Percentiles rank a stretch among this genome's conserved stretches.
Conservation (phyloP, 176 grass and related monocot genomes). For the Poa pratensis region DNA sequence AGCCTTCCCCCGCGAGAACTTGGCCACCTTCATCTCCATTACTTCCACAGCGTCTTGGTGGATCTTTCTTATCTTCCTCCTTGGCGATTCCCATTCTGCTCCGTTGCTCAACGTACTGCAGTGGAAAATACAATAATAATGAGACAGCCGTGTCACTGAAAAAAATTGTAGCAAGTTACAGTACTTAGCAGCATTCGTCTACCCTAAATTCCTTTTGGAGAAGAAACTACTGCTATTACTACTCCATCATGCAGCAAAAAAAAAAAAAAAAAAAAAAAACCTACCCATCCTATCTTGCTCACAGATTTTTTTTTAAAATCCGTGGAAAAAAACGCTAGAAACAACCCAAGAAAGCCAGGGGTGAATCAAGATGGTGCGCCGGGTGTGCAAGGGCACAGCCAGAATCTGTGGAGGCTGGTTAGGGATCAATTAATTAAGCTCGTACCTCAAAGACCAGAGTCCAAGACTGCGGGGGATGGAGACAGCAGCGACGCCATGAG, state of each 20-base stretch:
- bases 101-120: background rate
- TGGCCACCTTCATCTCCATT: constrained; percentile 66
- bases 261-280: background rate
- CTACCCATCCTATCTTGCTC: too few relatives aligned
- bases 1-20: constrained; percentile 70
- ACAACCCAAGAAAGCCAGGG: too few relatives aligned
- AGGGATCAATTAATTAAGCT: too few relatives aligned
- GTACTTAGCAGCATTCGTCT: background rate
- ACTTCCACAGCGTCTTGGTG: constrained; percentile 54
- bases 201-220: background rate
- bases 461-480: too few relatives aligned
- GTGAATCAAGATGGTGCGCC: too few relatives aligned
- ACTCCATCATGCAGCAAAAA: background rate
- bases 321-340: too few relatives aligned
- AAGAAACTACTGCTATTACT: background rate
- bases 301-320: too few relatives aligned
- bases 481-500: too few relatives aligned
- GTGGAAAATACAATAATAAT: background rate
- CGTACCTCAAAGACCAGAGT: too few relatives aligned
- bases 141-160: too few relatives aligned
- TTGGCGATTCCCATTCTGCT: constrained; percentile 2
- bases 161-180: background rate
- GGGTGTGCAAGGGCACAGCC: too few relatives aligned
- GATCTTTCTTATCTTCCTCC: background rate
- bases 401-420: too few relatives aligned